These are phyloP conservation scores for Starmerella vaccinii DNA, from an alignment of 805 yeast species.

Conservation along the genomic window DNA sequence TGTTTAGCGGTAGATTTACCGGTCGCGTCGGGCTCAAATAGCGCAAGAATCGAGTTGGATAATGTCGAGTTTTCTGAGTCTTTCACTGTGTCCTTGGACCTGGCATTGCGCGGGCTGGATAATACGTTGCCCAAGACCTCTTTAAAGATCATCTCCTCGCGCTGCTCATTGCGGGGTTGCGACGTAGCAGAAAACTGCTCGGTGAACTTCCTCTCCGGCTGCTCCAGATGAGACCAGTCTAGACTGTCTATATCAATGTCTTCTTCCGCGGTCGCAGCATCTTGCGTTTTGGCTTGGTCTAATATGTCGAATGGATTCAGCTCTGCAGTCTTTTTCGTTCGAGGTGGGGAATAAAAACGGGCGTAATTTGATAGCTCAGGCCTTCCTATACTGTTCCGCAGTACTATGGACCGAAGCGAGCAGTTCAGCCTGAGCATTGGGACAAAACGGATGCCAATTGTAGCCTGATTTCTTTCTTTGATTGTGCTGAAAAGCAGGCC, in stretches of 20 bases:
- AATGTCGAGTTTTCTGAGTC: conserved; percentile 1
- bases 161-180: conserved; percentile 11
- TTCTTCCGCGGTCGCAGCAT: neutral
- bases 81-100: neutral
- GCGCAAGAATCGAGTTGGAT: conserved; percentile 14
- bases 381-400: neutral
- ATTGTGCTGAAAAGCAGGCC: no score
- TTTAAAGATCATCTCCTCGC: conserved; percentile 19
- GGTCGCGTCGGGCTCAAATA: conserved; percentile 10
- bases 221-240: conserved; percentile 6
- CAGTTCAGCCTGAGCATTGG: no score
- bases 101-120: conserved; percentile 4
- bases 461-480: no score
- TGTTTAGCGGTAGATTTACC: neutral
- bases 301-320: neutral
- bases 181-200: neutral
- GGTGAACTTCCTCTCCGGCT: neutral
- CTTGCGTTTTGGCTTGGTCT: neutral
- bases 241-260: neutral
- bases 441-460: no score
- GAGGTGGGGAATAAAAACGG: neutral
- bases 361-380: no score
- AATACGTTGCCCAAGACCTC: conserved; percentile 20
- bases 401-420: neutral
- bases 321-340: neutral